These are phyloP conservation scores for Gossypium lobatum DNA, from an alignment of 441 rosid genomes.

Conservation along the genomic window DNA sequence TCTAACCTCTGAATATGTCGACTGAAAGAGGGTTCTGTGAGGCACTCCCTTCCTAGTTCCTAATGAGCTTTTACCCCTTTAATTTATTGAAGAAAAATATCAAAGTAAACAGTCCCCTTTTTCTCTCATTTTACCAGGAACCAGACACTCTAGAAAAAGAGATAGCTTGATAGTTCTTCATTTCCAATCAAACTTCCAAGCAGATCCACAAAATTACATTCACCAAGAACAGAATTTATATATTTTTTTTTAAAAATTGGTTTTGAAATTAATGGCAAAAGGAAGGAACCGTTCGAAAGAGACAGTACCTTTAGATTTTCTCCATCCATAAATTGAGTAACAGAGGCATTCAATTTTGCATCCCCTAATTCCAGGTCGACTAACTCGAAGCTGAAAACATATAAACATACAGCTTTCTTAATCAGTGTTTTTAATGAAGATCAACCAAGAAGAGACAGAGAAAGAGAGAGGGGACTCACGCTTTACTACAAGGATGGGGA, in stretches of 20 bases:
- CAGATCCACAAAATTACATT: background rate
- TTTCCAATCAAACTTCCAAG: background rate
- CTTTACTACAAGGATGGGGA: conserved; percentile 36
- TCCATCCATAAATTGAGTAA: background rate
- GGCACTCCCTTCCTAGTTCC: background rate
- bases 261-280: background rate
- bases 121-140: background rate
- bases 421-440: background rate
- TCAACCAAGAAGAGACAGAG: background rate
- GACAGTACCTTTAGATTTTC: background rate
- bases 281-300: background rate
- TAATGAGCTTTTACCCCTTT: background rate
- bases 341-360: background rate
- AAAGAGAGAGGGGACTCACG: conserved; percentile 33
- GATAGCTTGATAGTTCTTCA: background rate
- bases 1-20: background rate
- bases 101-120: background rate
- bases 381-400: background rate
- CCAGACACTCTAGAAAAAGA: background rate
- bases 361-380: background rate
- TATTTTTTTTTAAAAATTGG: background rate
- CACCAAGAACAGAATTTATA: background rate
- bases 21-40: background rate
- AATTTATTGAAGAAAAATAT: background rate
- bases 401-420: background rate